Evolutionary conservation across 2,329 filamentous ascomycete genomes (phyloP).

Genomic region (Ceratocystis lukuohia): DNA sequence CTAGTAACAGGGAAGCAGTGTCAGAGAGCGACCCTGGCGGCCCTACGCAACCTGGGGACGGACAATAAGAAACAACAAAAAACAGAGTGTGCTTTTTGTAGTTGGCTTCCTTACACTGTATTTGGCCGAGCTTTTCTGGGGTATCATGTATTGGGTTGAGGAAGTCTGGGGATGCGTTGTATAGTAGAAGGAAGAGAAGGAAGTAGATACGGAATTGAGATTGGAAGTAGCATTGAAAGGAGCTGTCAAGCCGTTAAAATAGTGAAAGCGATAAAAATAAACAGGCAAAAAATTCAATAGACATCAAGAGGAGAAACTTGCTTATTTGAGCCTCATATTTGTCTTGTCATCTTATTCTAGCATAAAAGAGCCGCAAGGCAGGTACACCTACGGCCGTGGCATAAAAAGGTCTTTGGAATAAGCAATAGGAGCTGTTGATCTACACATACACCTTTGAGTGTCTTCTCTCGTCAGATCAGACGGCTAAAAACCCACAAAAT

Average conservation of each 20-base stretch:
- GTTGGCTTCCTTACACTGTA: not conserved
- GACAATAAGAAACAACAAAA: not conserved
- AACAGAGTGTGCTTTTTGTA: not conserved
- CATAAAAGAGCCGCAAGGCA: not conserved
- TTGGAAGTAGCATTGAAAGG: too few species aligned
- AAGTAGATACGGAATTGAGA: too few species aligned
- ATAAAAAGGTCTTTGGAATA: not conserved
- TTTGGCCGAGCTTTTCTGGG: conserved; percentile 4
- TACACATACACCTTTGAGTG: too few species aligned
- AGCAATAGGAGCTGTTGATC: too few species aligned
- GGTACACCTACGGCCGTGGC: not conserved
- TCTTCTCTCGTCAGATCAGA: not conserved
- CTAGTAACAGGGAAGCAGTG: not conserved
- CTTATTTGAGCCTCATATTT: too few species aligned
- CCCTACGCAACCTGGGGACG: not conserved
- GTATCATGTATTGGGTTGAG: not conserved
- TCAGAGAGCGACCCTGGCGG: not conserved
- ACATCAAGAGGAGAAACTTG: not conserved
- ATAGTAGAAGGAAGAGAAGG: not conserved
- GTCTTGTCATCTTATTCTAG: not conserved
- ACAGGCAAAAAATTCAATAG: not conserved
- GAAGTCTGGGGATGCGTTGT: not conserved
- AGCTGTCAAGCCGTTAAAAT: not conserved
- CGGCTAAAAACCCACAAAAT: not conserved
- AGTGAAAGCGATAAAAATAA: not conserved